phyloP scores from a whole-genome alignment of 768 basidiomycete species.

The Phanerochaete sordida region DNA sequence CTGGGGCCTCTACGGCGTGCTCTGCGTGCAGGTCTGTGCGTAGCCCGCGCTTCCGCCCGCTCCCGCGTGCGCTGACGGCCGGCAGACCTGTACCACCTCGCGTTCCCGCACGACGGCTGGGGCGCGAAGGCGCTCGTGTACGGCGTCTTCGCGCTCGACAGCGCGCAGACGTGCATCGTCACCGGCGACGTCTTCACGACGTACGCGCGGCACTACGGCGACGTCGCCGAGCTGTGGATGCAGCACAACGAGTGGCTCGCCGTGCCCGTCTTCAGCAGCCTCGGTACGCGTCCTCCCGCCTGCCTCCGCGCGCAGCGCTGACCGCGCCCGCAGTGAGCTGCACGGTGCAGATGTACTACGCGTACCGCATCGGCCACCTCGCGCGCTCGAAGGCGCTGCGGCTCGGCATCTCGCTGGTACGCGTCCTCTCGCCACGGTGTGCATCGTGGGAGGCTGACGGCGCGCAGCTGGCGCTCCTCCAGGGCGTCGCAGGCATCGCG shows the following conservation, averaged over 20 bases:
- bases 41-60: background rate
- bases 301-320: no score
- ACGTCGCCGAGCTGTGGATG: background rate
- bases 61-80: background rate
- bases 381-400: background rate
- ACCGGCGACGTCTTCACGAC: constrained; percentile 23
- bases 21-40: constrained; percentile 19
- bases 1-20: constrained; percentile 19
- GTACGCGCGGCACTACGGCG: constrained; percentile 25
- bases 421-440: background rate
- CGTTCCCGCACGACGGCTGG: constrained; percentile 10
- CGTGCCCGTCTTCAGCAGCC: background rate
- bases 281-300: background rate
- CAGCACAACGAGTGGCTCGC: background rate
- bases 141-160: constrained; percentile 5
- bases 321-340: background rate
- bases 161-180: constrained; percentile 16
- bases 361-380: background rate
- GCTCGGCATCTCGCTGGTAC: background rate
- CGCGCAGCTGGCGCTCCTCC: background rate
- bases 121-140: constrained; percentile 15
- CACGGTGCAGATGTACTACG: constrained; percentile 3
- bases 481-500: background rate
- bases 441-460: background rate
- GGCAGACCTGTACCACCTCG: constrained; percentile 13